phyloP scores from a whole-genome alignment of 140 eudicot genomes.

The Senecio squalidus region DNA sequence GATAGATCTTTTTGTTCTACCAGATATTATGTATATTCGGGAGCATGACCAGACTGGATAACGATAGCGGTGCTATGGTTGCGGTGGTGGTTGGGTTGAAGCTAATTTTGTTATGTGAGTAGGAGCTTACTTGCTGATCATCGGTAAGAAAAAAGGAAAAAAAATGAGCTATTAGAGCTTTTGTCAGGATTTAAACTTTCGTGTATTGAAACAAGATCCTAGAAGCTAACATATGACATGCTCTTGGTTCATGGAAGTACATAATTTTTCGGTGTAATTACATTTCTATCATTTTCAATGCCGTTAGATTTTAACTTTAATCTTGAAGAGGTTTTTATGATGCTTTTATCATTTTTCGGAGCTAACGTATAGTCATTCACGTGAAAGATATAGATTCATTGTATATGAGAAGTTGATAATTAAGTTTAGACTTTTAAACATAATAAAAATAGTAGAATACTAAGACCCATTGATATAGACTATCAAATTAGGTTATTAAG shows the following conservation, averaged over 20 bases:
- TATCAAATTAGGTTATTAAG: too few relatives aligned
- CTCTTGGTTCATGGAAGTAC: constrained; percentile 23
- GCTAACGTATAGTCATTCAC: too few relatives aligned
- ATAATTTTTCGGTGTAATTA: constrained; percentile 18
- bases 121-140: constrained; percentile 29
- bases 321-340: constrained; percentile 1
- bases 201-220: constrained; percentile 17
- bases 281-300: constrained; percentile 8
- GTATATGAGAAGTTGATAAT: too few relatives aligned
- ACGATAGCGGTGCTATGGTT: constrained; percentile 1
- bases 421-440: too few relatives aligned
- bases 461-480: too few relatives aligned
- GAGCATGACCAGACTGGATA: neutral
- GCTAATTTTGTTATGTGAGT: constrained; percentile 21
- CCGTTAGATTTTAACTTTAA: neutral
- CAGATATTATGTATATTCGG: neutral
- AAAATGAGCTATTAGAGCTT: constrained; percentile 5
- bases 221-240: constrained; percentile 18
- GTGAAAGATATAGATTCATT: too few relatives aligned
- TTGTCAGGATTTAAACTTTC: constrained; percentile 5
- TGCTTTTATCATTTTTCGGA: too few relatives aligned
- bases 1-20: constrained; percentile 5
- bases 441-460: too few relatives aligned
- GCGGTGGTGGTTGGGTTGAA: constrained; percentile 19
- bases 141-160: constrained; percentile 9